phyloP scores from a whole-genome alignment of 192 early-diverging fungal species.

The Coemansia umbellata region DNA sequence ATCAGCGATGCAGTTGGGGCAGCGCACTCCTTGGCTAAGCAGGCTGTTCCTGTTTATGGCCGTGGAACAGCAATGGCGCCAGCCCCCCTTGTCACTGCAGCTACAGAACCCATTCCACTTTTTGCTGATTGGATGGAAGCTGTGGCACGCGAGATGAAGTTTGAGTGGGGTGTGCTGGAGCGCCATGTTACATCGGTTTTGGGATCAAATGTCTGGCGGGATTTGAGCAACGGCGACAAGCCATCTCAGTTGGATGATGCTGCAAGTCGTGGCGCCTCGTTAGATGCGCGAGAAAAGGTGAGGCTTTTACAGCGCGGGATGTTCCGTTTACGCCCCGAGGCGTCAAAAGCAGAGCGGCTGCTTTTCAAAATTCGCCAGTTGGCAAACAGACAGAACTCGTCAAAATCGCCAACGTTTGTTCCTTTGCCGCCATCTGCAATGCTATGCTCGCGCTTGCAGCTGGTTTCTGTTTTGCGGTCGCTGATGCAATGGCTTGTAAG shows the following conservation, averaged over 20 bases:
- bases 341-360: slow-evolving; percentile 30
- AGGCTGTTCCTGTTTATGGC: neutral
- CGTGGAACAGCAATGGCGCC: slow-evolving; percentile 10
- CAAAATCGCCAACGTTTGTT: slow-evolving; percentile 28
- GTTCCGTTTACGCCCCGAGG: slow-evolving; percentile 26
- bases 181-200: slow-evolving; percentile 10
- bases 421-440: slow-evolving; percentile 36
- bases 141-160: slow-evolving; percentile 27
- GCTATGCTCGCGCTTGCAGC: slow-evolving; percentile 26
- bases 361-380: slow-evolving; percentile 23
- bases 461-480: slow-evolving; percentile 37
- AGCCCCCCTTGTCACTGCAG: slow-evolving; percentile 31
- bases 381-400: slow-evolving; percentile 21
- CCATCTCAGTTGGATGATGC: no score
- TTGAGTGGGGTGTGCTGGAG: slow-evolving; percentile 39
- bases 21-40: slow-evolving; percentile 4
- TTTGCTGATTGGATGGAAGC: slow-evolving; percentile 45
- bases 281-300: slow-evolving; percentile 5
- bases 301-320: slow-evolving; percentile 35
- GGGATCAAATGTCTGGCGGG: slow-evolving; percentile 1
- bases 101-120: slow-evolving; percentile 42
- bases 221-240: neutral
- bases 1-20: slow-evolving; percentile 33
- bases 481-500: slow-evolving; percentile 46
- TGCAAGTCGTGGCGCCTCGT: neutral